Evolutionary conservation across 306 rosid genomes (phyloP), one percentile per base, ranked within the genome.

Genomic region (Astragalus membranaceus): DNA sequence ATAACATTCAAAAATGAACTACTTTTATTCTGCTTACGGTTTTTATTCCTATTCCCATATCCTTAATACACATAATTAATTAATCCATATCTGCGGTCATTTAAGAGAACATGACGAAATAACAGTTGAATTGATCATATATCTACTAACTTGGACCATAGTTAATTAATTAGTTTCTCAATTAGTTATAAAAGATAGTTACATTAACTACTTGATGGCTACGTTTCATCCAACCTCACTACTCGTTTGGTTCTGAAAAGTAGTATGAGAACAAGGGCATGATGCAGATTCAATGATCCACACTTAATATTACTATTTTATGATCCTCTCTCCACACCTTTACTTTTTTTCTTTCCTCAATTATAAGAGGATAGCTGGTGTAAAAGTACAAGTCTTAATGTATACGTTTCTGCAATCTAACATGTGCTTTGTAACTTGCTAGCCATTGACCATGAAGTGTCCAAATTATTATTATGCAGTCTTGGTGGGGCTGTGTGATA

Each of bases 371-470:
- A 80, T 51, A 56, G 59, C 63, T 50, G 37, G 35, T n/a, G n/a
- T n/a, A n/a, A n/a, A n/a, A n/a, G n/a, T n/a, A n/a, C n/a, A n/a
- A n/a, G n/a, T n/a, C n/a, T n/a, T n/a, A n/a, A n/a, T n/a, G n/a
- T 1, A 72, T 47, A 58, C 69, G 12, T 53, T 23, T 68, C 74
- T 78, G 82, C 53, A 69, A 13, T 51, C 60, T 52, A 48, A 63
- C 80, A 82, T 78, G 80, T 74, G 83, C 80, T 47, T 42, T 37
- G 41, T 33, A 75, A 80, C 26, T 42, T 46, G 41, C 41, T 70
- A 80, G 35, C 6, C 46, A 44, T 35, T 65, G 62, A 65, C 81
- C 78, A 43, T 65, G 56, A 58, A 75, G 50, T 20, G 61, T 65
- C 17, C 58, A 74, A 5, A 39, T 23, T 47, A 42, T 63, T 53